Percentiles rank a stretch among this genome's conserved stretches.
Conservation (phyloP, 768 basidiomycete genomes). For the Boletus insuetus region DNA sequence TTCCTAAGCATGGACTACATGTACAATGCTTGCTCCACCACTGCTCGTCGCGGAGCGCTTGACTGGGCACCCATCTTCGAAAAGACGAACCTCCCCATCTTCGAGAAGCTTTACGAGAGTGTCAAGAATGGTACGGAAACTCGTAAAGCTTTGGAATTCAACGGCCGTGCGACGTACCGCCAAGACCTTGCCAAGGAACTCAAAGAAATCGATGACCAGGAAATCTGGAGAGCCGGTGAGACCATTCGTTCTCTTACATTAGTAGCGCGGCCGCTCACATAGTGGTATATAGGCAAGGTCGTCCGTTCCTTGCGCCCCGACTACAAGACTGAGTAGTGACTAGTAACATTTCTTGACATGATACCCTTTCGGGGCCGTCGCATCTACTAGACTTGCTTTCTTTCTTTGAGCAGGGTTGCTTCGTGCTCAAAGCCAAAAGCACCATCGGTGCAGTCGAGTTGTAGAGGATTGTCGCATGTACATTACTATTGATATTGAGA, state of each 20-base stretch:
- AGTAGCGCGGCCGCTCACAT: conserved; percentile 4
- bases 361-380: conserved; percentile 6
- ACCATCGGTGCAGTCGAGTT: conserved; percentile 21
- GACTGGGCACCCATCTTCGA: conserved; percentile 99
- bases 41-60: conserved; percentile 96
- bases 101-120: conserved; percentile 92
- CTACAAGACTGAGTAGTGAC: conserved; percentile 59
- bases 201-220: conserved; percentile 93
- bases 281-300: conserved; percentile 59
- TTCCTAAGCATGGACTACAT: conserved; percentile 91
- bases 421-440: conserved; percentile 24
- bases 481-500: background rate
- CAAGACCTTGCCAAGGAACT: conserved; percentile 90
- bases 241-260: conserved; percentile 2
- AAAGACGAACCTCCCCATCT: conserved; percentile 90
- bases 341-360: background rate
- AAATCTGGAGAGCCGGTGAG: conserved; percentile 95
- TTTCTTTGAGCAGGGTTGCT: conserved; percentile 9
- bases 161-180: conserved; percentile 88
- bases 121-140: conserved; percentile 97
- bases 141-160: conserved; percentile 94
- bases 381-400: conserved; percentile 1
- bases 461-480: conserved; percentile 18
- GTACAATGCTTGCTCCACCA: conserved; percentile 99
- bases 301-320: conserved; percentile 89